Evolutionary conservation across 1,284 basidiomycete species (phyloP).

Genomic region (Moesziomyces parantarcticus): DNA sequence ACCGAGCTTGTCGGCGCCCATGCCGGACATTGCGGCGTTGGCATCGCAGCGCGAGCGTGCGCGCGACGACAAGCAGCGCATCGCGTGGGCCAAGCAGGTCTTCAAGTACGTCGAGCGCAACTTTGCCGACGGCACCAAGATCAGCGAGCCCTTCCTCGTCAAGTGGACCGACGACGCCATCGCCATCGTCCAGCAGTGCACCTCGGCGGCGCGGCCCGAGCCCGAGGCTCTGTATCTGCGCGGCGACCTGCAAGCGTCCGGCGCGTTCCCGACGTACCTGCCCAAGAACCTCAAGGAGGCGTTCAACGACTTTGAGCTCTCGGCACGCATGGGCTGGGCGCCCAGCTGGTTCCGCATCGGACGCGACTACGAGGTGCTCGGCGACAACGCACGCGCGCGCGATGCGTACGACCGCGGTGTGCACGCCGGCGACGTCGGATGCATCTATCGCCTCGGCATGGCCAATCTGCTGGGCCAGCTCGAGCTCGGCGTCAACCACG

Average conservation of each 20-base stretch:
- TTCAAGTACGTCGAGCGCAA: constrained; percentile 77
- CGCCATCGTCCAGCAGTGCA: constrained; percentile 49
- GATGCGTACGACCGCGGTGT: constrained; percentile 86
- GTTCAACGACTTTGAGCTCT: constrained; percentile 80
- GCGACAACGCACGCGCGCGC: constrained; percentile 76
- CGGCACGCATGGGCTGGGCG: constrained; percentile 62
- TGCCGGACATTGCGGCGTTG: constrained; percentile 60
- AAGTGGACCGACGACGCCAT: constrained; percentile 76
- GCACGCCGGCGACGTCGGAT: constrained; percentile 77
- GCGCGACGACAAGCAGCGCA: constrained; percentile 73
- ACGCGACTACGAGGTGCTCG: constrained; percentile 88
- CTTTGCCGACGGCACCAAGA: constrained; percentile 60
- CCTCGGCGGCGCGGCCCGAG: constrained; percentile 69
- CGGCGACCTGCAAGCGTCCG: constrained; percentile 78
- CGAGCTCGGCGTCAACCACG: constrained; percentile 73
- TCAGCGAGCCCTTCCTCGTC: constrained; percentile 76
- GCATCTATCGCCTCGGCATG: constrained; percentile 81
- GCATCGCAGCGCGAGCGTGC: constrained; percentile 46
- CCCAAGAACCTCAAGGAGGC: constrained; percentile 79
- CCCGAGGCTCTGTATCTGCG: constrained; percentile 81
- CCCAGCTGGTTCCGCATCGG: constrained; percentile 84
- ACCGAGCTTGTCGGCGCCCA: constrained; percentile 46
- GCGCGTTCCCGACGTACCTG: constrained; percentile 70
- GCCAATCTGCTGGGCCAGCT: constrained; percentile 89
- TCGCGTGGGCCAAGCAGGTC: constrained; percentile 83